phyloP scores from a whole-genome alignment of 2,329 filamentous ascomycete species.

The Thelonectria olida region DNA sequence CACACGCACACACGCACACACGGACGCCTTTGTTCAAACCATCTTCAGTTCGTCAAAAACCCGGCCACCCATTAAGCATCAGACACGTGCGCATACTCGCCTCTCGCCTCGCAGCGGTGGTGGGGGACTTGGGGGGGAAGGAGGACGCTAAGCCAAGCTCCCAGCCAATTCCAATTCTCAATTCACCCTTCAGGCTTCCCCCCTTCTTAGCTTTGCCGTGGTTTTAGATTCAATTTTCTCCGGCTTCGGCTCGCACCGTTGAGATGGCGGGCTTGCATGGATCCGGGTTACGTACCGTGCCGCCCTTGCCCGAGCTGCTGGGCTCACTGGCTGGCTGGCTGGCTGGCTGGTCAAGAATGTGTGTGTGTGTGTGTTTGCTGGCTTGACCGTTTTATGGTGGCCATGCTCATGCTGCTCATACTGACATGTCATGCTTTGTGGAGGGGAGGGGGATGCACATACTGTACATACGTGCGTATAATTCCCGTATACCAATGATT shows the following conservation, averaged over 20 bases:
- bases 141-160: too few species aligned
- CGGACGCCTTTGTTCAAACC: too few species aligned
- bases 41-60: conserved; percentile 9
- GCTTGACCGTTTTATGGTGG: too few species aligned
- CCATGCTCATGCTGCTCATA: background rate
- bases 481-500: too few species aligned
- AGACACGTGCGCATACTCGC: conserved; percentile 45
- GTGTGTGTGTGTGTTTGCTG: background rate
- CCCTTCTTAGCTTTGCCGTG: conserved; percentile 37
- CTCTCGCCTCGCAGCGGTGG: too few species aligned
- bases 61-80: conserved; percentile 43
- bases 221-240: conserved; percentile 45
- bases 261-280: conserved; percentile 44
- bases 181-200: too few species aligned
- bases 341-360: too few species aligned
- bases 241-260: conserved; percentile 51
- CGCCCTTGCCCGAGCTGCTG: conserved; percentile 20
- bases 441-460: background rate
- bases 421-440: background rate
- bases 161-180: too few species aligned
- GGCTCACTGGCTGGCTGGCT: too few species aligned
- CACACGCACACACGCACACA: background rate
- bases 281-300: conserved; percentile 21
- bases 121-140: background rate
- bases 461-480: background rate